Base-by-base conservation (phyloP, 2,329 filamentous ascomycete genomes). In the Fusarium guadeloupense region DNA sequence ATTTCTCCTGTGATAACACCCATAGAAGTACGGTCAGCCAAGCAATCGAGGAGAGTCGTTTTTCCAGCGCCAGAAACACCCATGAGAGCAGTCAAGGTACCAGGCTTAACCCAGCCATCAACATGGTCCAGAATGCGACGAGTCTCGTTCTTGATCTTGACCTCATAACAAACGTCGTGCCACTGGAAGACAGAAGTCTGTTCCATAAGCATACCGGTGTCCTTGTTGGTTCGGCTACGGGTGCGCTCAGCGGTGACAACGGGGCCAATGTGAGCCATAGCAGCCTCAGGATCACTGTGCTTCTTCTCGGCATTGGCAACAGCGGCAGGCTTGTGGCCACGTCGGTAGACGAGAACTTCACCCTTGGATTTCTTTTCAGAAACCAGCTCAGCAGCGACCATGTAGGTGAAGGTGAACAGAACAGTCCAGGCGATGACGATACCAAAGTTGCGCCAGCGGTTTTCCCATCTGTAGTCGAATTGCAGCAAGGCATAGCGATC, bases 11-110 rank as follows among this genome's bases (percentile, higher is more conserved):
- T 87, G 41, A 97, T 91, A 16, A 96, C 89, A 76, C 93, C 93
- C 87, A 95, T 94, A 1, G 91, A 93, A 10, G 90, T 90, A 73
- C 93, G 89, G 55, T 90, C 91, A 39, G 93, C 93, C 63, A 97
- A 82, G 30, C 91, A 91, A 75, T 97, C 91, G 26, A 97, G 79
- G 23, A 97, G 84, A 1, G 93, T 97, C 0, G 93, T 97, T 76
- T 97, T 97, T 54, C 93, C 93, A n/a, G 93, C 93, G 66, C 93
- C 93, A 26, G 90, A 93, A 8, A 93, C 91, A 78, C 92, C 91
- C 93, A 97, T 97, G 4, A 96, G 81, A 33, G 92, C 93, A 12
- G 93, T 97, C 48, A 96, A 75, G 14, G 92, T 96, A 56, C 93
- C 93, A 4, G 93, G 93, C 76, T 96, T 95, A 56, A 97, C 92